Evolutionary conservation across 2,329 filamentous ascomycete genomes (phyloP), one percentile per base, ranked within the genome.

Genomic region (Falciphora oryzae): DNA sequence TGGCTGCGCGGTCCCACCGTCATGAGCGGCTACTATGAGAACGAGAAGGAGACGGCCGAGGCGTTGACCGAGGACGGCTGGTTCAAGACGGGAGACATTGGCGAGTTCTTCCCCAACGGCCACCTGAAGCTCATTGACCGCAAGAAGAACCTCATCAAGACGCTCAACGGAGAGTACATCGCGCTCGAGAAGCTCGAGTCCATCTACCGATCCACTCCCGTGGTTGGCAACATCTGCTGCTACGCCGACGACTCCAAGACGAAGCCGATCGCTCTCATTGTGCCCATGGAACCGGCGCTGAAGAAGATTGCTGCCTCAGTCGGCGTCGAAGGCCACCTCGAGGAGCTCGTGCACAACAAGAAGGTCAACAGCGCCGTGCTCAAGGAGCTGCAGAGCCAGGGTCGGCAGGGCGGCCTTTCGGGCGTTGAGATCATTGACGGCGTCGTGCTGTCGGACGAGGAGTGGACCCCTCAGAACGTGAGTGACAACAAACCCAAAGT

Each of bases 121-220:
- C 88, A 93, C 71, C 79, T 94, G 66, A 85, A 83, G 71, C 73
- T 94, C 75, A 92, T 94, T 72, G 91, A 94, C 77, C 89, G 91
- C 74, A 93, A 93, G 87, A 94, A 94, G 86, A 94, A 94, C 78
- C 77, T 95, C 69, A 88, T 93, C 78, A 93, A 93, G 85, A 93
- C 89, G 3, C 81, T 89, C 65, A 89, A 91, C 70, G 90, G 90
- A 72, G 90, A 93, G 79, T 93, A 93, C 78, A 92, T 93, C 75
- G 90, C 90, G 3, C 81, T 93, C 14, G 90, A 93, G 82, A 93
- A 89, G 77, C 79, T 84, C 65, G 81, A 84, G 74, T 81, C 81
- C 25, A 74, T 83, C 66, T 83, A 83, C 75, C 81, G 83, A 28
- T 79, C 83, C 29, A 75, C 79, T 6, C 69, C 73, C 22, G 77